Evolutionary conservation across 1,284 basidiomycete genomes (phyloP).

Genomic region (Rhodotorula sp.): DNA sequence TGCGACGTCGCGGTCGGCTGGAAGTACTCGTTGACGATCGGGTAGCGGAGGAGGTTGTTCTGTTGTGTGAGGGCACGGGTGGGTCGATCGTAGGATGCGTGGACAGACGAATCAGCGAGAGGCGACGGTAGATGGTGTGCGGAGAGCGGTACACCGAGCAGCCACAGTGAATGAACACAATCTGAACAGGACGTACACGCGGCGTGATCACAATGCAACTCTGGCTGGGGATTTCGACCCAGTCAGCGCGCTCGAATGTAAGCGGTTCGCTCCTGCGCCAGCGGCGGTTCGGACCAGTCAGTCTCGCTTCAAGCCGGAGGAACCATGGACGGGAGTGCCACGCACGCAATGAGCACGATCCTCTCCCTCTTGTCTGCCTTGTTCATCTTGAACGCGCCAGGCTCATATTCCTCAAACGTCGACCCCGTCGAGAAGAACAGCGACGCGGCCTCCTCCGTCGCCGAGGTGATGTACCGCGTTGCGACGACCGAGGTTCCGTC

Average conservation of each 20-base stretch:
- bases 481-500: slow-evolving; percentile 92
- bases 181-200: slow-evolving; percentile 24
- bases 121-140: neutral
- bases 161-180: too few relatives aligned
- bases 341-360: slow-evolving; percentile 45
- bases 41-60: slow-evolving; percentile 88
- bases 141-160: too few relatives aligned
- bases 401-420: slow-evolving; percentile 81
- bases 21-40: slow-evolving; percentile 85
- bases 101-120: neutral
- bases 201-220: slow-evolving; percentile 51
- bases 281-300: neutral
- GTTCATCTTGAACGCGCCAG: slow-evolving; percentile 88
- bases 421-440: slow-evolving; percentile 54
- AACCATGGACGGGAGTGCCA: neutral
- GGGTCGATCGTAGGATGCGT: too few relatives aligned
- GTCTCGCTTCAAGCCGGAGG: neutral
- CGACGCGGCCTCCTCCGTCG: slow-evolving; percentile 88
- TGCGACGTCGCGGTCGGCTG: slow-evolving; percentile 20
- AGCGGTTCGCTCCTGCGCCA: slow-evolving; percentile 69
- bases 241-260: slow-evolving; percentile 79
- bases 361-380: slow-evolving; percentile 92
- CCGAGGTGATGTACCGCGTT: slow-evolving; percentile 90
- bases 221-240: slow-evolving; percentile 56
- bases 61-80: slow-evolving; percentile 43